Base-by-base conservation (phyloP, 192 early-diverging fungal species). In the Spizellomyces punctatus region DNA sequence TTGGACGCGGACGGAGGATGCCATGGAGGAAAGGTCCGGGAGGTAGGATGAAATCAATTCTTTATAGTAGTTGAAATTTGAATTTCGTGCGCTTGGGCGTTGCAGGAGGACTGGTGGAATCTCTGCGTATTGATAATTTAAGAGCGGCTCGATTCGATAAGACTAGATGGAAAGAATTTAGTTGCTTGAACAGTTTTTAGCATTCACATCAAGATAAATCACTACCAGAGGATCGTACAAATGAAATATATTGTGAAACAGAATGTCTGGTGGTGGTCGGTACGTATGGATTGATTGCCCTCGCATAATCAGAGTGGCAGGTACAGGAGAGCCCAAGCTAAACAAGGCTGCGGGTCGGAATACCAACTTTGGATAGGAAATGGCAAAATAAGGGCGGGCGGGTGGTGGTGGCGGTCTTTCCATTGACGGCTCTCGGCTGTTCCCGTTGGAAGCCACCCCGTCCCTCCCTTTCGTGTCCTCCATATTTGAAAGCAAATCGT, bases 171-270 rank as follows among this genome's bases (percentile, higher is more conserved):
- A 66, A 17, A 6, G 21, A 61, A 67, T 21, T 42, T 10, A 42
- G 48, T 46, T 50, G 22, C 36, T 8, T n/a, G 10, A 41, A 41
- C 47, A 65, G 0, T 6, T 65, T 2, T 41, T 46, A 65, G 6
- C 4, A 16, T 47, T 5, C 6, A 12, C 0, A 6, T 65, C 4
- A 41, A 19, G 10, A n/a, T 6, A 10, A 17, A 19, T 16, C 8
- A 60, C 17, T 71, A 81, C 77, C 54, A 85, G 22, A 6, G 84
- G 84, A 61, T 85, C 84, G 64, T 79, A 83, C 10, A 85, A 63
- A 52, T 81, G 69, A 62, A 85, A 85, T 10, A 85, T 44, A 74
- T 85, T 85, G 50, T 76, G 77, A 58, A 76, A 79, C n/a, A 67
- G 10, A n/a, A 74, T 77, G 21, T 58, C 68, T 12, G 48, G 12